These are phyloP conservation scores for Agrocybe praecox DNA, from an alignment of 768 basidiomycete species.

Conservation along the genomic window DNA sequence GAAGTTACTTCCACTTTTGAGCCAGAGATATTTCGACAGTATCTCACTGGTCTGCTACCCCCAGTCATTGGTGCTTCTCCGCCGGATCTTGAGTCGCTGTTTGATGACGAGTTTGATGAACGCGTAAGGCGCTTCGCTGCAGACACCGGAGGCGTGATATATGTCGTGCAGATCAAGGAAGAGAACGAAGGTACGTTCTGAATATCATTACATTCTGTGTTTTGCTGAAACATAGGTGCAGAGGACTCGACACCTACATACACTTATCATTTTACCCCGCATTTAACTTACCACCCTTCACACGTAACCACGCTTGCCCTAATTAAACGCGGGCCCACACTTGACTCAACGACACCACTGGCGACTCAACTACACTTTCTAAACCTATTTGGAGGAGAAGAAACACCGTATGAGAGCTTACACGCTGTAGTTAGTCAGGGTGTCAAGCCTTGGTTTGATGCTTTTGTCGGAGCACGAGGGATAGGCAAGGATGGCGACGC, in stretches of 20 bases:
- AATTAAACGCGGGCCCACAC: constrained; percentile 86
- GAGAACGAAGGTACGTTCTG: constrained; percentile 65
- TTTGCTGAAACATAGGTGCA: constrained; percentile 26
- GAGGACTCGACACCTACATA: constrained; percentile 69
- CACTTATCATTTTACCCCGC: constrained; percentile 67
- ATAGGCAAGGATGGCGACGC: constrained; percentile 75
- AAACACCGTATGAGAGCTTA: constrained; percentile 92
- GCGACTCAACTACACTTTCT: constrained; percentile 88
- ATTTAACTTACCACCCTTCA: constrained; percentile 78
- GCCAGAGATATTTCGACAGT: constrained; percentile 66
- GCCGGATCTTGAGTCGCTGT: constrained; percentile 65
- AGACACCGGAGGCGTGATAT: constrained; percentile 77
- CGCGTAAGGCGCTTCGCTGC: constrained; percentile 74
- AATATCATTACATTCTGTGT: constrained; percentile 9
- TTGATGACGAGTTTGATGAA: constrained; percentile 77
- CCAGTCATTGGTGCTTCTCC: constrained; percentile 76
- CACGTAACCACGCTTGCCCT: constrained; percentile 88
- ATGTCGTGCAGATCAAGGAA: constrained; percentile 79
- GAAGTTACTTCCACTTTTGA: constrained; percentile 51
- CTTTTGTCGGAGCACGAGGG: constrained; percentile 87
- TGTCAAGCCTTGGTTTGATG: constrained; percentile 98
- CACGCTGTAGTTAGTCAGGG: constrained; percentile 95
- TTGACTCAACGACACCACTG: constrained; percentile 81
- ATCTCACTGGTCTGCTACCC: constrained; percentile 73
- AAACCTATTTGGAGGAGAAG: constrained; percentile 87